Evolutionary conservation across 257 asterid genomes (phyloP).

Genomic region (Nicotiana obtusifolia): DNA sequence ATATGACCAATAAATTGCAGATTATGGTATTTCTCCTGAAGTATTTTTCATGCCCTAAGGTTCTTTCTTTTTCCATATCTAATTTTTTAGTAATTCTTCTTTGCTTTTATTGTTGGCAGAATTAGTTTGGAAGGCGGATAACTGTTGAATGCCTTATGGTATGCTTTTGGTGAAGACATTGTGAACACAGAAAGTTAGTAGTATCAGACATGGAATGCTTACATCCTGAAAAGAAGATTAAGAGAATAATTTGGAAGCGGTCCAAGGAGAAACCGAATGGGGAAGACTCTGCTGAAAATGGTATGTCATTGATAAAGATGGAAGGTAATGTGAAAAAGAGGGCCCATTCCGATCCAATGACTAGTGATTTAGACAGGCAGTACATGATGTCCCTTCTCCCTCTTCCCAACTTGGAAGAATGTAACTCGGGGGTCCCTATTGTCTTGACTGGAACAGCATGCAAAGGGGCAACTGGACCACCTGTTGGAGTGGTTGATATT

Average conservation of each 20-base stretch:
- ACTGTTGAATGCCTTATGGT: neutral
- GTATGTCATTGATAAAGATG: conserved; percentile 10
- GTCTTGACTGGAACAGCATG: conserved; percentile 61
- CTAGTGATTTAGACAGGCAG: conserved; percentile 17
- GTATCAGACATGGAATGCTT: conserved; percentile 34
- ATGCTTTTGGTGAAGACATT: conserved; percentile 1
- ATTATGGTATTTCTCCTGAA: neutral
- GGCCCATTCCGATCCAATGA: conserved; percentile 6
- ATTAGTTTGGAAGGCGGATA: neutral
- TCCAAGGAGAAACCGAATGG: conserved; percentile 21
- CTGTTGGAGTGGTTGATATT: conserved; percentile 65
- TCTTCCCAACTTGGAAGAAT: conserved; percentile 34
- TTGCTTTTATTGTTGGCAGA: conserved; percentile 9
- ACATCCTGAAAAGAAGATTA: conserved; percentile 19
- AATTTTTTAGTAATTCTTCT: neutral
- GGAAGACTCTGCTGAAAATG: conserved; percentile 12
- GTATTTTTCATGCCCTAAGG: neutral
- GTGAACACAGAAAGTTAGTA: conserved; percentile 6
- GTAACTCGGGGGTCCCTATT: conserved; percentile 32
- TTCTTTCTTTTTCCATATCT: neutral
- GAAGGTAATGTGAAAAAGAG: conserved; percentile 22
- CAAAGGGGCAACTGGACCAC: conserved; percentile 51
- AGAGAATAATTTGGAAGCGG: conserved; percentile 39
- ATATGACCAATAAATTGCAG: neutral
- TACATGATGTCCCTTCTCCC: conserved; percentile 55